These are phyloP conservation scores for Globisporangium camurandrum DNA, from an alignment of 352 stramenopile species.

Conservation along the genomic window DNA sequence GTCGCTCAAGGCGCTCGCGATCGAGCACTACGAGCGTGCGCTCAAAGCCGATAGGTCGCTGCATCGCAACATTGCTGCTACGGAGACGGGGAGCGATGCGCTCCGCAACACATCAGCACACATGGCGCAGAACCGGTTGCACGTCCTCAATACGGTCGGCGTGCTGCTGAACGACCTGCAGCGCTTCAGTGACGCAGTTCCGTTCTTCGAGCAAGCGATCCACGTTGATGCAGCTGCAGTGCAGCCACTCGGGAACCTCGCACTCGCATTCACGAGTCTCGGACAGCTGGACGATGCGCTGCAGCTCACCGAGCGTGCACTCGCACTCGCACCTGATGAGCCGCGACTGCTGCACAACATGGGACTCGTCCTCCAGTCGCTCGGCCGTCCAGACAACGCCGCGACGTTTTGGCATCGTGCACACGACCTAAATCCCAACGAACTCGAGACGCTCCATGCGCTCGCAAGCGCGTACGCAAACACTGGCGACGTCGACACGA, in stretches of 20 bases:
- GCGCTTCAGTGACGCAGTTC: constrained; percentile 1
- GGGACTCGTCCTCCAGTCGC: constrained; percentile 11
- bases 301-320: constrained; percentile 7
- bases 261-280: constrained; percentile 6
- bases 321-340: constrained; percentile 13
- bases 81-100: too few species aligned
- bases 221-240: constrained; percentile 4
- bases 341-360: constrained; percentile 21
- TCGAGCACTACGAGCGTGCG: constrained; percentile 9
- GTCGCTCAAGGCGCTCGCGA: too few species aligned
- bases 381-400: constrained; percentile 4
- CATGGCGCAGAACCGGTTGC: constrained; percentile 3
- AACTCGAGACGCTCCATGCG: constrained; percentile 10
- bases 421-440: neutral
- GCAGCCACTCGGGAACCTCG: constrained; percentile 19
- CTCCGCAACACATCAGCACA: neutral
- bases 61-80: neutral
- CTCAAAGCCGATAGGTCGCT: neutral
- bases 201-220: constrained; percentile 12
- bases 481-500: constrained; percentile 8
- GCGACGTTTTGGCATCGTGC: constrained; percentile 11
- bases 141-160: constrained; percentile 24
- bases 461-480: constrained; percentile 14
- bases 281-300: constrained; percentile 10
- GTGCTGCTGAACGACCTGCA: constrained; percentile 10